Conservation (phyloP, 2,329 filamentous ascomycete genomes). For the Penicillium sp. region DNA sequence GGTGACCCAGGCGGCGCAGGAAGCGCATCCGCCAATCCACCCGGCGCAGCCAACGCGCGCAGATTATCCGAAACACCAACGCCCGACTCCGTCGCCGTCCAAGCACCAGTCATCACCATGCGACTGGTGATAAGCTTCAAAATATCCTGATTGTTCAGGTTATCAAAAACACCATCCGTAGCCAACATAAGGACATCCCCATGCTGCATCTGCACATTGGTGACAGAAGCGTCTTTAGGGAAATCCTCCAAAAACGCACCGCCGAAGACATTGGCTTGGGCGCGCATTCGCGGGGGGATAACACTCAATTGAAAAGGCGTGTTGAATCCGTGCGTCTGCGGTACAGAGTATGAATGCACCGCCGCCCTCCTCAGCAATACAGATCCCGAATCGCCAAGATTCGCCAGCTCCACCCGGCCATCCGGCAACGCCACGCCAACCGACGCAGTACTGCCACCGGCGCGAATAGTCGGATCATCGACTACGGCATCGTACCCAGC, state of each 20-base stretch:
- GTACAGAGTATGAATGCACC: slow-evolving; percentile 77
- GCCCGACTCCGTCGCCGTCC: slow-evolving; percentile 65
- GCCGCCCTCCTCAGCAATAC: slow-evolving; percentile 83
- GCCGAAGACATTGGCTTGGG: slow-evolving; percentile 81
- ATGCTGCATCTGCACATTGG: slow-evolving; percentile 74
- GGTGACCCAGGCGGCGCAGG: slow-evolving; percentile 14
- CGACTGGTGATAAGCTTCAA: slow-evolving; percentile 74
- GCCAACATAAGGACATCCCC: slow-evolving; percentile 93
- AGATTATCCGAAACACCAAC: slow-evolving; percentile 67
- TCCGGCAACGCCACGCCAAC: slow-evolving; percentile 75
- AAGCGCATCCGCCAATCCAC: slow-evolving; percentile 39
- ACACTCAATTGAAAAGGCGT: slow-evolving; percentile 94
- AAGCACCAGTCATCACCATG: slow-evolving; percentile 75
- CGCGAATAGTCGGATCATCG: slow-evolving; percentile 69
- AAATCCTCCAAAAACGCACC: slow-evolving; percentile 78
- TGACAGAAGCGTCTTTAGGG: slow-evolving; percentile 80
- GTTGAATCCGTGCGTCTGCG: slow-evolving; percentile 96
- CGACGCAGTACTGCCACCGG: slow-evolving; percentile 89
- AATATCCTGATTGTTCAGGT: slow-evolving; percentile 87
- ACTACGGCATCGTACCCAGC: slow-evolving; percentile 81
- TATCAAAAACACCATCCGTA: slow-evolving; percentile 95
- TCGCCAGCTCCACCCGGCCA: slow-evolving; percentile 82
- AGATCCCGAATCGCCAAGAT: slow-evolving; percentile 93
- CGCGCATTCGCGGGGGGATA: slow-evolving; percentile 76
- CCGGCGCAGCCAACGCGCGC: slow-evolving; percentile 53